These are phyloP conservation scores for Leishmania martiniquensis DNA, from an alignment of 208 protist genomes.

Conservation along the genomic window DNA sequence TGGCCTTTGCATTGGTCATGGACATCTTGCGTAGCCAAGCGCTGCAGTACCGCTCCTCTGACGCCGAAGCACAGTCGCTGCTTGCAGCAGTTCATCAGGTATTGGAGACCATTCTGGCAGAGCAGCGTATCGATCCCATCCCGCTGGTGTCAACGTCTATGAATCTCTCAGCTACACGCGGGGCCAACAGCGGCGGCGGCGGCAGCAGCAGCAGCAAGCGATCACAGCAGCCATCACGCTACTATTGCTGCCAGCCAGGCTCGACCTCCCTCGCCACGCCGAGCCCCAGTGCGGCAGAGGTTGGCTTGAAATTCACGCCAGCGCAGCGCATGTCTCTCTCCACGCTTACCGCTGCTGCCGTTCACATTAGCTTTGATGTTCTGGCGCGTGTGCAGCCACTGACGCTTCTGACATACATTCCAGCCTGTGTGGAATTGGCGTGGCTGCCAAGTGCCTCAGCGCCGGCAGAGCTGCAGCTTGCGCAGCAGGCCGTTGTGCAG, in stretches of 20 bases:
- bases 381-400: constrained; percentile 28
- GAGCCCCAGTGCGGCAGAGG: not conserved
- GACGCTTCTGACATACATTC: constrained; percentile 18
- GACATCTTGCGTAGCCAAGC: constrained; percentile 28
- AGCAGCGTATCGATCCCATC: constrained; percentile 10
- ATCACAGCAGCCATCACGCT: not conserved
- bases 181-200: not conserved
- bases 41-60: not conserved
- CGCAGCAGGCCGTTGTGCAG: constrained; percentile 20
- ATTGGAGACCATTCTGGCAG: constrained; percentile 14
- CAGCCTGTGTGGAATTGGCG: constrained; percentile 5
- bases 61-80: constrained; percentile 8
- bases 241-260: not conserved
- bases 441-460: constrained; percentile 30
- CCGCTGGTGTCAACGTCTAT: constrained; percentile 7
- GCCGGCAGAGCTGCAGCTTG: constrained; percentile 8
- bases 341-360: constrained; percentile 19
- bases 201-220: not conserved
- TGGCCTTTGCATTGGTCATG: constrained; percentile 41
- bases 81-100: constrained; percentile 17
- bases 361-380: constrained; percentile 16
- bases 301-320: not conserved
- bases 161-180: not conserved
- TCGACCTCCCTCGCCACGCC: constrained; percentile 1
- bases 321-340: constrained; percentile 22